phyloP scores from a whole-genome alignment of 441 rosid genomes.

The Flueggea neowawraea region DNA sequence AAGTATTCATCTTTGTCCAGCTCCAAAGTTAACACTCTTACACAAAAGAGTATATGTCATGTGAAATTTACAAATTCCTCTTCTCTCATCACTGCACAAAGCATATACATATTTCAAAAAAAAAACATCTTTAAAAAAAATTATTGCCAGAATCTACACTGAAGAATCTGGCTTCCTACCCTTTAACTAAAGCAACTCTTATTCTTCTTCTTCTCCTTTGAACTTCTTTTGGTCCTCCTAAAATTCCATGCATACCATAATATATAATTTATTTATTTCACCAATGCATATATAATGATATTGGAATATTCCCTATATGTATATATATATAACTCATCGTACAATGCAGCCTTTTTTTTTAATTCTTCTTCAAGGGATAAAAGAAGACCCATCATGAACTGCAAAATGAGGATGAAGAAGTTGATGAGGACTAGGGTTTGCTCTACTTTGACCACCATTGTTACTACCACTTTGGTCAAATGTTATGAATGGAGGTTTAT shows the following conservation, averaged over 20 bases:
- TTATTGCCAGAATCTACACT: slow-evolving; percentile 10
- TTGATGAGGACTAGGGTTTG: slow-evolving; percentile 28
- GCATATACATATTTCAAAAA: neutral
- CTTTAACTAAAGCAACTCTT: slow-evolving; percentile 9
- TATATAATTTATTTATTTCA: slow-evolving; percentile 9
- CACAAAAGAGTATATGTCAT: slow-evolving; percentile 8
- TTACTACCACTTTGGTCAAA: slow-evolving; percentile 43
- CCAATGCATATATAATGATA: neutral
- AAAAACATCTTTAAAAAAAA: neutral
- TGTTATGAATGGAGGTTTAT: slow-evolving; percentile 42
- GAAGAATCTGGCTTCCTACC: slow-evolving; percentile 12
- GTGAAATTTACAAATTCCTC: too few relatives aligned
- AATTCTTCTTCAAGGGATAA: slow-evolving; percentile 36
- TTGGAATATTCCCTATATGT: too few relatives aligned
- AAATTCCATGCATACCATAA: neutral
- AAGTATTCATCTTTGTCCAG: slow-evolving; percentile 18
- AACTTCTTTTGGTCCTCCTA: slow-evolving; percentile 2
- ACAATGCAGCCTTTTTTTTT: neutral
- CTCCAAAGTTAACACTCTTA: slow-evolving; percentile 22
- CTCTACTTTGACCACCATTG: slow-evolving; percentile 33
- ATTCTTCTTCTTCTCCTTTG: slow-evolving; percentile 17
- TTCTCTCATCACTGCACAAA: slow-evolving; percentile 16
- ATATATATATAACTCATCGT: neutral
- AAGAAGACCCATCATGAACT: slow-evolving; percentile 55
- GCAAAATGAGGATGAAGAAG: slow-evolving; percentile 47